A percentile compares a stretch with the other conserved stretches of the same genome.
phyloP scores from a whole-genome alignment of 352 stramenopile genomes.

The Halophytophthora batemanensis region DNA sequence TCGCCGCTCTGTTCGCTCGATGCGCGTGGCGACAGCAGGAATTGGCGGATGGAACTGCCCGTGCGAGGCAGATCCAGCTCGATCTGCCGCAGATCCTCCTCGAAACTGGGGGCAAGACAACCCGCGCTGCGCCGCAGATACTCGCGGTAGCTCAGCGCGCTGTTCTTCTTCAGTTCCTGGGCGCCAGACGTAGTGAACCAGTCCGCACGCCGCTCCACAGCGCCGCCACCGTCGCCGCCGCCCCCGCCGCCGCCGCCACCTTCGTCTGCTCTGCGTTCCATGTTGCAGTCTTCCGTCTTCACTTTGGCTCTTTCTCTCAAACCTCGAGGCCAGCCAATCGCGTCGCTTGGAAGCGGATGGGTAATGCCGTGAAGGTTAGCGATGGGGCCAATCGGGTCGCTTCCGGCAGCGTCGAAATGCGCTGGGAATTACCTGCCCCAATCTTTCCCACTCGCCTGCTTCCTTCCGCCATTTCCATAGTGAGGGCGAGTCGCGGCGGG shows the following conservation, averaged over 20 bases:
- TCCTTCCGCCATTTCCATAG: no score
- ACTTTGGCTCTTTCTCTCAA: slow-evolving; percentile 1
- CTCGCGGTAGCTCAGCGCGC: slow-evolving; percentile 36
- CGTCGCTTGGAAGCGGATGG: no score
- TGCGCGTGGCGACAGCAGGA: slow-evolving; percentile 27
- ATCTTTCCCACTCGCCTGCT: no score
- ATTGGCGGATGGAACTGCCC: slow-evolving; percentile 48
- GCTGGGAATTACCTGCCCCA: not conserved
- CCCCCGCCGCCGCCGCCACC: slow-evolving; percentile 1
- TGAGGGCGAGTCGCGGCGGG: not conserved
- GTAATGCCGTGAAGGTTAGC: no score
- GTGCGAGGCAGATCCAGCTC: slow-evolving; percentile 67
- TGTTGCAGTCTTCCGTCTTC: slow-evolving; percentile 1
- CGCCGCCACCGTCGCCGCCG: not conserved
- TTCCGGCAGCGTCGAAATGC: no score
- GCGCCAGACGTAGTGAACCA: slow-evolving; percentile 50
- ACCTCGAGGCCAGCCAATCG: not conserved
- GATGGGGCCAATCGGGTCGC: no score
- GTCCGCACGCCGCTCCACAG: slow-evolving; percentile 19
- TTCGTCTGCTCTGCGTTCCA: not conserved
- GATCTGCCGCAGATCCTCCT: slow-evolving; percentile 67
- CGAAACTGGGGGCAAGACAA: slow-evolving; percentile 26
- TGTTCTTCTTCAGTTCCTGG: slow-evolving; percentile 27
- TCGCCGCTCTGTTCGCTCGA: slow-evolving; percentile 5
- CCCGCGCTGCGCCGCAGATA: slow-evolving; percentile 32